phyloP scores from a whole-genome alignment of 2,329 filamentous ascomycete genomes.

The Neocucurbitaria cava region DNA sequence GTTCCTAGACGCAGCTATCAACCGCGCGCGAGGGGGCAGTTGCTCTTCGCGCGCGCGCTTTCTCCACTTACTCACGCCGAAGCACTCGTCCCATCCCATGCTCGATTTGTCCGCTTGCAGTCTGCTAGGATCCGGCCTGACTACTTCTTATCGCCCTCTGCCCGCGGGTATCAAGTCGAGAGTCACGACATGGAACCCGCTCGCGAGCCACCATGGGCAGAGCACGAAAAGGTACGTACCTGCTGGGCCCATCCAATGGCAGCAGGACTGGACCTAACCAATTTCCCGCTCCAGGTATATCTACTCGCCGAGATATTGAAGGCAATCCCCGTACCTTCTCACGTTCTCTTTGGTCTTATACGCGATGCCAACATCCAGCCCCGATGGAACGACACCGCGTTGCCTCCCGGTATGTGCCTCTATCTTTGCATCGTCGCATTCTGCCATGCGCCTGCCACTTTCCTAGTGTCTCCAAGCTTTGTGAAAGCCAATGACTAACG shows the following conservation, averaged over 20 bases:
- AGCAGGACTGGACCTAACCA: conserved; percentile 8
- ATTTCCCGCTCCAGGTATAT: conserved; percentile 39
- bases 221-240: conserved; percentile 55
- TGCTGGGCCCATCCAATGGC: conserved; percentile 3
- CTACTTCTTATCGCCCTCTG: conserved; percentile 41
- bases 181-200: conserved; percentile 49
- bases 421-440: background rate
- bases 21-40: conserved; percentile 32
- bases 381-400: conserved; percentile 57
- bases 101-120: conserved; percentile 47
- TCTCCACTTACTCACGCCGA: conserved; percentile 39
- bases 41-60: conserved; percentile 38
- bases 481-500: conserved; percentile 11
- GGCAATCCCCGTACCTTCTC: conserved; percentile 52
- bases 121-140: conserved; percentile 30
- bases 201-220: conserved; percentile 53
- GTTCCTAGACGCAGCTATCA: conserved; percentile 34
- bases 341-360: conserved; percentile 54
- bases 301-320: conserved; percentile 62
- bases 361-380: conserved; percentile 53
- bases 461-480: background rate
- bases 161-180: conserved; percentile 25
- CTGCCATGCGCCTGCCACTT: background rate
- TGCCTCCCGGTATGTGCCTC: conserved; percentile 56
- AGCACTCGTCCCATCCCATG: conserved; percentile 42